Percentiles rank a stretch among this genome's conserved stretches.
phyloP scores from a whole-genome alignment of 345 rosid genomes.

The Hibiscus mutabilis region DNA sequence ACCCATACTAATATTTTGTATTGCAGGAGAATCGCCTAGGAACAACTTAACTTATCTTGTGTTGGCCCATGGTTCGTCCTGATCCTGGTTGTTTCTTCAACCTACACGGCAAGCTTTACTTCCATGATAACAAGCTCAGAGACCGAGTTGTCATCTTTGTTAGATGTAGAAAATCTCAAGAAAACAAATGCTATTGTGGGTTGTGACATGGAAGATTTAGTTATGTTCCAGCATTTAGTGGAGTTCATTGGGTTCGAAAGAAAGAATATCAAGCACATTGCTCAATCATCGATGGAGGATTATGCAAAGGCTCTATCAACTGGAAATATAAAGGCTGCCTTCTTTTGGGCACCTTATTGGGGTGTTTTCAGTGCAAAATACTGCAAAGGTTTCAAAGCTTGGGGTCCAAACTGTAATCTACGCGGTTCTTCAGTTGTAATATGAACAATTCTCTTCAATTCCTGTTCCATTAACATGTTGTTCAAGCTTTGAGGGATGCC shows the following conservation, averaged over 20 bases:
- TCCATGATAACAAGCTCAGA: constrained; percentile 14
- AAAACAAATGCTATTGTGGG: constrained; percentile 15
- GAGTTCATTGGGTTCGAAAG: constrained; percentile 5
- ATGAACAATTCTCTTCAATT: neutral
- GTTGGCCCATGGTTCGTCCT: constrained; percentile 17
- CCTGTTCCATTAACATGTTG: neutral
- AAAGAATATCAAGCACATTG: constrained; percentile 7
- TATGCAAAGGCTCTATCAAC: constrained; percentile 14
- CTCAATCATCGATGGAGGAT: constrained; percentile 9
- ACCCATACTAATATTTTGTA: too few species aligned
- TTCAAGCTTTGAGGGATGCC: neutral
- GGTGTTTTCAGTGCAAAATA: neutral
- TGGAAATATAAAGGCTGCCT: constrained; percentile 17
- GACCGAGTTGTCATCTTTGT: neutral
- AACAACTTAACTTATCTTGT: constrained; percentile 12
- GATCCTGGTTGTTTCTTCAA: constrained; percentile 11
- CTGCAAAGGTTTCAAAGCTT: constrained; percentile 11
- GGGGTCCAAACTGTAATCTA: neutral
- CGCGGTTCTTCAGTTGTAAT: constrained; percentile 14
- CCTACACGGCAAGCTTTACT: constrained; percentile 13
- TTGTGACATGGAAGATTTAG: constrained; percentile 15
- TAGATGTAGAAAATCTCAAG: constrained; percentile 12
- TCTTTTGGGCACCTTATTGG: constrained; percentile 8
- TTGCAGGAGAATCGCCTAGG: constrained; percentile 13
- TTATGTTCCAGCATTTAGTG: constrained; percentile 1